These are phyloP conservation scores for Mrakiaceae sp. DNA, from an alignment of 1,284 basidiomycete genomes.

Conservation along the genomic window DNA sequence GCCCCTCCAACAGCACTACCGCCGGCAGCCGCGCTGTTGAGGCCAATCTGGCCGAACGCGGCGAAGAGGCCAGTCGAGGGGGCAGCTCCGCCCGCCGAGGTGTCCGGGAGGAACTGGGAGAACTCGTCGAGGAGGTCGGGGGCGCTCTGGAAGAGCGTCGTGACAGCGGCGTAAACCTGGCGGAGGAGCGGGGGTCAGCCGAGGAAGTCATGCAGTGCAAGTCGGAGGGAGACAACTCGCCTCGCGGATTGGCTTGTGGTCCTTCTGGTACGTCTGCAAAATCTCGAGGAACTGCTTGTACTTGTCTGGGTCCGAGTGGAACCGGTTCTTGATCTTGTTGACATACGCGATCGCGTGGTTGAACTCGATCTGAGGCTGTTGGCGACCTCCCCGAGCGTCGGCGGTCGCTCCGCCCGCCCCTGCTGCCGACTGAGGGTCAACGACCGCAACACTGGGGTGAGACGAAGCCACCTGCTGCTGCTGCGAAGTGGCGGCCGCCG, in stretches of 20 bases:
- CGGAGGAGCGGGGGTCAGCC: constrained; percentile 15
- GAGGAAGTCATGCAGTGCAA: not conserved
- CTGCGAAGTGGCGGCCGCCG: not conserved
- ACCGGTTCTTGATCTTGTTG: constrained; percentile 96
- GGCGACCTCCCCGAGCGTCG: no score
- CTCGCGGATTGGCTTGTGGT: constrained; percentile 76
- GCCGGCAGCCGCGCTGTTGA: no score
- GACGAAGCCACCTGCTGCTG: constrained; percentile 8
- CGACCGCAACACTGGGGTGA: constrained; percentile 38
- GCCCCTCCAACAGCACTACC: constrained; percentile 19
- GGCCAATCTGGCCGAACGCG: constrained; percentile 30
- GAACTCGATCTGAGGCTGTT: constrained; percentile 51
- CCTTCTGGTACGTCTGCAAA: constrained; percentile 93
- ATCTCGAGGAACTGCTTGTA: constrained; percentile 99
- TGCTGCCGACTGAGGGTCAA: constrained; percentile 28
- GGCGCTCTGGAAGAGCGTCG: constrained; percentile 80
- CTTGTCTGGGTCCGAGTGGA: constrained; percentile 79
- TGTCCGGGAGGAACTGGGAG: constrained; percentile 84
- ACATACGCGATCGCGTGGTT: constrained; percentile 97
- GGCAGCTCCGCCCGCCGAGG: constrained; percentile 21
- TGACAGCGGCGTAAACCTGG: constrained; percentile 87
- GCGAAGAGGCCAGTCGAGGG: constrained; percentile 31
- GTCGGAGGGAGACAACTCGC: constrained; percentile 42
- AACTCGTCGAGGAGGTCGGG: constrained; percentile 91
- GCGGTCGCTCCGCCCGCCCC: not conserved